These are phyloP conservation scores for Beta vulgaris DNA, from an alignment of 148 eudicot genomes.

Conservation along the genomic window DNA sequence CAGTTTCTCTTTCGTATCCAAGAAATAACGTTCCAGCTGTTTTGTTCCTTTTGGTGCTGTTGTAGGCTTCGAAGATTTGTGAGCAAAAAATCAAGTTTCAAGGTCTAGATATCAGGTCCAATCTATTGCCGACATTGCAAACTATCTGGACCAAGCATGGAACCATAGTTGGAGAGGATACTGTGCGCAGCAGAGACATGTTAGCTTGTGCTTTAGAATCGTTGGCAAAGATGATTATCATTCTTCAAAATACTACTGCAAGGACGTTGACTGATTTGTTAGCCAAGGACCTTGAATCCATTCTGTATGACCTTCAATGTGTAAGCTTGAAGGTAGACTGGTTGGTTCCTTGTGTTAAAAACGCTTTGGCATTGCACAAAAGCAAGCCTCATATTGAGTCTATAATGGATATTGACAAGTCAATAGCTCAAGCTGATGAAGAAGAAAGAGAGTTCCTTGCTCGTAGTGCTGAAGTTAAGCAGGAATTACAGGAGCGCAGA, in stretches of 20 bases:
- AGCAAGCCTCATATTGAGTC: conserved; percentile 6
- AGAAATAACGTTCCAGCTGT: background rate
- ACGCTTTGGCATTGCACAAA: conserved; percentile 4
- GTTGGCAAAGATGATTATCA: conserved; percentile 18
- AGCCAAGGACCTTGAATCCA: conserved; percentile 6
- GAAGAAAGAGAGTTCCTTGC: conserved; percentile 16
- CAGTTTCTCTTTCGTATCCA: too few species aligned
- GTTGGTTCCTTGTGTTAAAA: conserved; percentile 3
- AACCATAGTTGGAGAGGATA: conserved; percentile 6
- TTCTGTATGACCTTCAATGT: conserved; percentile 9
- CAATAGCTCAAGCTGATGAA: conserved; percentile 14
- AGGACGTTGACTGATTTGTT: conserved; percentile 13
- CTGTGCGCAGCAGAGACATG: conserved; percentile 3
- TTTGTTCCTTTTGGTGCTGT: too few species aligned
- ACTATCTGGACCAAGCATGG: conserved; percentile 16
- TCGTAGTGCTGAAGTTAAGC: conserved; percentile 8
- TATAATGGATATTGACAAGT: background rate
- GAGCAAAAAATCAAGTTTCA: background rate
- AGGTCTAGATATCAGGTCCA: conserved; percentile 18
- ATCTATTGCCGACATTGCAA: conserved; percentile 17
- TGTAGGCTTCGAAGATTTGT: background rate
- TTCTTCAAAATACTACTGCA: conserved; percentile 10
- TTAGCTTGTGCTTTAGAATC: conserved; percentile 21
- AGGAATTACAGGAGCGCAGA: background rate
- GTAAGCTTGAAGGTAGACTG: conserved; percentile 22